phyloP scores from a whole-genome alignment of 495 filamentous ascomycete genomes.

The Aspergillus affinis region DNA sequence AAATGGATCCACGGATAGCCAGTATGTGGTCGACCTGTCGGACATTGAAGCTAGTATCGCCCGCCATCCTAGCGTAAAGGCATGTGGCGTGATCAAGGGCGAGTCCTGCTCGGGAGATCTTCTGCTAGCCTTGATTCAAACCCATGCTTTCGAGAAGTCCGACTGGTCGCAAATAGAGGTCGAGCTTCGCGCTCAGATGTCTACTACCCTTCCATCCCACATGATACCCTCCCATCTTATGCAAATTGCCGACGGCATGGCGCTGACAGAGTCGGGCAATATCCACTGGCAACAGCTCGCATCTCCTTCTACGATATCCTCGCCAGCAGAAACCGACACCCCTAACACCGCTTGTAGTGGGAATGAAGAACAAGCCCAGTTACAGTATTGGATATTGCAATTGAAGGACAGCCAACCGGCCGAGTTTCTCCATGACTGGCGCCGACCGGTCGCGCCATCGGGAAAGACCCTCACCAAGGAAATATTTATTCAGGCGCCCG shows the following conservation, averaged over 20 bases:
- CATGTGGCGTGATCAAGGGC: slow-evolving; percentile 3
- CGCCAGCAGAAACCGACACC: background rate
- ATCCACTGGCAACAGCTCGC: background rate
- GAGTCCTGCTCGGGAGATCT: background rate
- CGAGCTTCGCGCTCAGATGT: background rate
- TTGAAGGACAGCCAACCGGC: slow-evolving; percentile 5
- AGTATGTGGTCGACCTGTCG: background rate
- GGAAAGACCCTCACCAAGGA: background rate
- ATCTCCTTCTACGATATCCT: background rate
- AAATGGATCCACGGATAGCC: background rate
- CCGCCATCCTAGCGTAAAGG: background rate
- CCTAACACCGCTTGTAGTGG: background rate
- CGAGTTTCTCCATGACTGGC: slow-evolving; percentile 6
- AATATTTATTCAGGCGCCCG: background rate
- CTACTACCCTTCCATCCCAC: background rate
- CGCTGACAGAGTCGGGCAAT: background rate
- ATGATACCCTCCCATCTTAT: slow-evolving; percentile 3
- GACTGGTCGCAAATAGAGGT: background rate
- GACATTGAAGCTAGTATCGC: background rate
- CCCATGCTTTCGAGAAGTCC: background rate
- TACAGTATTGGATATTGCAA: slow-evolving; percentile 4
- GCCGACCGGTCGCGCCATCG: background rate
- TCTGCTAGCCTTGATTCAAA: slow-evolving; percentile 2
- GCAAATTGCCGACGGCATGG: background rate
- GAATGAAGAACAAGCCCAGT: background rate